phyloP scores from a whole-genome alignment of 768 basidiomycete species.

The Auricularia auricula-judae region DNA sequence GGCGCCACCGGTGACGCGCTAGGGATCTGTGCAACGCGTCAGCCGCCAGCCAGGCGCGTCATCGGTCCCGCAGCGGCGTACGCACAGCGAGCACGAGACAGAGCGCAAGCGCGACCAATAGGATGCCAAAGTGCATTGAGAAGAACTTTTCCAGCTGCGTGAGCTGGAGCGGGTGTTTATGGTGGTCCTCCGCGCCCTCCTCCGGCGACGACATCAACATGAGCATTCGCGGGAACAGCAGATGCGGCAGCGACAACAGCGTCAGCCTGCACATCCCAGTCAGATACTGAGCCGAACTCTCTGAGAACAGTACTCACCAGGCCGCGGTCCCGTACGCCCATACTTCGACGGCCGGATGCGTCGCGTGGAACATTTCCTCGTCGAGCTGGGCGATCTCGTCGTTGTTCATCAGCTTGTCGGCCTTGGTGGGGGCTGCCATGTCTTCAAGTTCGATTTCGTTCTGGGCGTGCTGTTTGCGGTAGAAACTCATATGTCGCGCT shows the following conservation, averaged over 20 bases:
- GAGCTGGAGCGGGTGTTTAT: conserved; percentile 27
- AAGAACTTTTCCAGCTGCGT: conserved; percentile 64
- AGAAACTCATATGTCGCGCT: not conserved
- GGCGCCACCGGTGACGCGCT: conserved; percentile 24
- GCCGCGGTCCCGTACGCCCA: not conserved
- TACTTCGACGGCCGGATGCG: not conserved
- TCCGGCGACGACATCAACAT: conserved; percentile 50
- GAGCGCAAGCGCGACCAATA: conserved; percentile 43
- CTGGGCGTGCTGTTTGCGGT: not conserved
- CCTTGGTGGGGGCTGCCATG: not conserved
- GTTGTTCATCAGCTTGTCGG: not conserved
- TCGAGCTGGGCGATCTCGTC: conserved; percentile 1
- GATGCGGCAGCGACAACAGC: conserved; percentile 25
- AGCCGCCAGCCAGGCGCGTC: not conserved
- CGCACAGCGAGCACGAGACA: conserved; percentile 51
- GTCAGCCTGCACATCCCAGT: conserved; percentile 19
- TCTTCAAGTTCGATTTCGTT: not conserved
- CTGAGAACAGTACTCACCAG: not conserved
- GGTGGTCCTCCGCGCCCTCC: conserved; percentile 16
- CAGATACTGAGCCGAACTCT: not conserved
- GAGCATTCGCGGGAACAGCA: conserved; percentile 51
- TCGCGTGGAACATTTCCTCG: not conserved
- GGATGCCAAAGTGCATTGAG: conserved; percentile 52
- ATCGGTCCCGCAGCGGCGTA: not conserved
- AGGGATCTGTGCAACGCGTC: conserved; percentile 27